Percentiles rank a stretch among this genome's conserved stretches.
phyloP scores from a whole-genome alignment of 768 basidiomycete species.

The Termitomyces sp. region DNA sequence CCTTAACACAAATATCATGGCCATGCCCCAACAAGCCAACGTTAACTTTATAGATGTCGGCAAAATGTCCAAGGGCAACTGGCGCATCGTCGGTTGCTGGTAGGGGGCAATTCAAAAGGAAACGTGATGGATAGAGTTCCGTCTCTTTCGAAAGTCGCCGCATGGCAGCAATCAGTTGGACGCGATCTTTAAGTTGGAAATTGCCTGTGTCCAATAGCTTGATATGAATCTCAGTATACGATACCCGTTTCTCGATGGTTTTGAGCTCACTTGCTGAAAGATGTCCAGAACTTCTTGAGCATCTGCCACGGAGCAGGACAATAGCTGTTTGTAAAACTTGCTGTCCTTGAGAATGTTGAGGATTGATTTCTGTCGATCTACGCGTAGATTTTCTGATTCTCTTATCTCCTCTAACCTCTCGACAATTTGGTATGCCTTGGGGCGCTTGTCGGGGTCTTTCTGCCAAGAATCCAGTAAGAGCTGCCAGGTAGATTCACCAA shows the following conservation, averaged over 20 bases:
- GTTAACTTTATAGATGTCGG: constrained; percentile 10
- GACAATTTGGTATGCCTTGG: background rate
- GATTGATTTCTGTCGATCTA: background rate
- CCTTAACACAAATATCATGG: constrained; percentile 4
- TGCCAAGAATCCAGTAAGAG: too few relatives aligned
- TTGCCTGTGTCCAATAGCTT: constrained; percentile 5
- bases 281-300: too few relatives aligned
- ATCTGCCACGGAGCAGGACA: background rate
- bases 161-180: constrained; percentile 8
- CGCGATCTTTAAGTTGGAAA: background rate
- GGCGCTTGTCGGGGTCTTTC: background rate
- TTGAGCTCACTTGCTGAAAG: constrained; percentile 1
- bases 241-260: background rate
- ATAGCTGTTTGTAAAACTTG: background rate
- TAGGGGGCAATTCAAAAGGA: background rate
- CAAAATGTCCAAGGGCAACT: constrained; percentile 1
- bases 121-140: too few relatives aligned
- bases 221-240: background rate
- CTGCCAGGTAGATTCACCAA: background rate
- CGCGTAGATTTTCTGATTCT: background rate
- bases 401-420: background rate
- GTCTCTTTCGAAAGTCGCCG: constrained; percentile 7
- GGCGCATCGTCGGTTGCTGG: background rate
- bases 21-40: too few relatives aligned
- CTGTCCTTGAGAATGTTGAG: background rate